Evolutionary conservation across 345 rosid genomes (phyloP).

Genomic region (Erysimum cheiranthoides): DNA sequence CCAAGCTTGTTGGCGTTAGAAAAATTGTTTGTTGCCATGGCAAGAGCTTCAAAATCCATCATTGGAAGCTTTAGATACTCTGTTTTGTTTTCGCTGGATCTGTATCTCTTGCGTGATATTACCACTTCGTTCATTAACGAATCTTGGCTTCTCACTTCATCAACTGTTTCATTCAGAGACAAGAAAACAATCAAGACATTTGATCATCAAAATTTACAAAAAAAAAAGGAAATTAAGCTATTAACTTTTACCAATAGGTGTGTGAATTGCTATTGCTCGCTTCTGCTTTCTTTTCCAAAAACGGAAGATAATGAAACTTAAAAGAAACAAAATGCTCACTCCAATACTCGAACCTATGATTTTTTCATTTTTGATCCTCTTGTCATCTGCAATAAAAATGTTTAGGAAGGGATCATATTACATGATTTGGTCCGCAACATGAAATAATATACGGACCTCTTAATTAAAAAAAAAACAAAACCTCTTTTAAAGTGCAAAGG

Average conservation of each 20-base stretch:
- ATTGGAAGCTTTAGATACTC: slow-evolving; percentile 2
- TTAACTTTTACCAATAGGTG: slow-evolving; percentile 25
- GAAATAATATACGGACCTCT: too few species aligned
- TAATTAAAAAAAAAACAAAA: too few species aligned
- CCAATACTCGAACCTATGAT: slow-evolving; percentile 58
- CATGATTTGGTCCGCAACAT: too few species aligned
- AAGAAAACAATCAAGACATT: too few species aligned
- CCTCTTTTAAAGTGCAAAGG: not conserved
- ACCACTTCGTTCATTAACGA: too few species aligned
- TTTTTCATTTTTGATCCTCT: slow-evolving; percentile 28
- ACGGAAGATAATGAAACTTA: slow-evolving; percentile 43
- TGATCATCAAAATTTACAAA: too few species aligned
- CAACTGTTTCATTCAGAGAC: too few species aligned
- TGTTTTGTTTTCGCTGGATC: too few species aligned
- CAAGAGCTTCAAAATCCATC: slow-evolving; percentile 4
- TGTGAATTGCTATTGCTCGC: slow-evolving; percentile 12
- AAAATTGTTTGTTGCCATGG: slow-evolving; percentile 12
- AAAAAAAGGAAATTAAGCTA: not conserved
- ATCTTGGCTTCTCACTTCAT: too few species aligned
- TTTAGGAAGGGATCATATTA: too few species aligned
- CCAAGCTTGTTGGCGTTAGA: slow-evolving; percentile 10
- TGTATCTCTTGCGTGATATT: too few species aligned
- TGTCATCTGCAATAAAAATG: slow-evolving; percentile 56
- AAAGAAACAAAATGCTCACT: slow-evolving; percentile 50
- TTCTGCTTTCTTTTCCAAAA: slow-evolving; percentile 60